These are phyloP conservation scores for Pleurotus djamor DNA, from an alignment of 768 basidiomycete genomes.

Conservation along the genomic window DNA sequence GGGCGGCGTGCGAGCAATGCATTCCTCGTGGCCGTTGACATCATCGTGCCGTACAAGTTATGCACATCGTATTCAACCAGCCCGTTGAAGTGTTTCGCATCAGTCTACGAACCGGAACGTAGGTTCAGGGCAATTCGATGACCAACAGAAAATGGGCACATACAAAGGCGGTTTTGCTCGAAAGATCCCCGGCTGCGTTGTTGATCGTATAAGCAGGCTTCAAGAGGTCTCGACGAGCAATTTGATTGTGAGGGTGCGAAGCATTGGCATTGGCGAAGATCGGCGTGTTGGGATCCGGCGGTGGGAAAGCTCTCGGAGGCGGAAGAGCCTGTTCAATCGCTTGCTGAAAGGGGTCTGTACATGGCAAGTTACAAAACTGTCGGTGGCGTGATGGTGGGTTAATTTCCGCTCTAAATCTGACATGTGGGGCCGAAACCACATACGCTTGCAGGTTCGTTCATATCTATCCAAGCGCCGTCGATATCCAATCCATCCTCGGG, in stretches of 20 bases:
- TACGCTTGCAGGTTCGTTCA: constrained; percentile 74
- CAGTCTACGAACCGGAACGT: constrained; percentile 23
- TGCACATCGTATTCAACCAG: constrained; percentile 60
- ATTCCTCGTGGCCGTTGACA: constrained; percentile 58
- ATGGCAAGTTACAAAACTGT: constrained; percentile 65
- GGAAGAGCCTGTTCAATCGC: constrained; percentile 52
- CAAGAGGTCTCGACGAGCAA: constrained; percentile 30
- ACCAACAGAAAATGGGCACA: constrained; percentile 13
- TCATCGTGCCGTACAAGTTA: constrained; percentile 72
- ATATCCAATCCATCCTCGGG: constrained; percentile 57
- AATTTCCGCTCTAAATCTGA: neutral
- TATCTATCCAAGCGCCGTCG: constrained; percentile 74
- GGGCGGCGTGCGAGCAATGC: constrained; percentile 66
- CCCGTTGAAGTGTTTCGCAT: constrained; percentile 54
- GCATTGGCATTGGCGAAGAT: constrained; percentile 39
- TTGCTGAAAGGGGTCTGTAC: constrained; percentile 57
- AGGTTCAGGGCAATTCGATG: too few species aligned
- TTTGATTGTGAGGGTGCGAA: constrained; percentile 8
- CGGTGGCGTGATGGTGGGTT: neutral
- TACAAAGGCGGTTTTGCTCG: constrained; percentile 54
- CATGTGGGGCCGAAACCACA: constrained; percentile 12
- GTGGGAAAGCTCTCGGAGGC: constrained; percentile 44
- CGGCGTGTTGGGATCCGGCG: constrained; percentile 51
- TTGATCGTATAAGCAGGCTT: constrained; percentile 59
- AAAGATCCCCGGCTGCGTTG: constrained; percentile 53